These are phyloP conservation scores for Casuarina glauca DNA, from an alignment of 306 rosid genomes.

Conservation along the genomic window DNA sequence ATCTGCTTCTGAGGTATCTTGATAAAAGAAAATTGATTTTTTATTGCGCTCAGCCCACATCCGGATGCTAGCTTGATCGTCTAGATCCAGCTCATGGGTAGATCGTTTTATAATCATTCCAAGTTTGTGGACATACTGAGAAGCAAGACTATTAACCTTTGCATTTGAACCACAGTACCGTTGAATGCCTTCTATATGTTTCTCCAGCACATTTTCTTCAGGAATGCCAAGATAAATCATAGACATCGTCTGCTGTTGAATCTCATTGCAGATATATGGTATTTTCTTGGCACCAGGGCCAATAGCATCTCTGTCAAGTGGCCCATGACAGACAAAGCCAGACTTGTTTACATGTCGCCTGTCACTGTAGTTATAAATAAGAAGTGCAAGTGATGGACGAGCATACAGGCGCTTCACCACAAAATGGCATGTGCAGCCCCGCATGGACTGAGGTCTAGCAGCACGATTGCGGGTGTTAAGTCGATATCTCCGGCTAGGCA, in stretches of 20 bases:
- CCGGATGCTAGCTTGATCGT: conserved; percentile 93
- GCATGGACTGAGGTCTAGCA: conserved; percentile 98
- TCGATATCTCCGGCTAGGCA: conserved; percentile 91
- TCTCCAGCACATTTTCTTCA: conserved; percentile 89
- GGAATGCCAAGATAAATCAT: conserved; percentile 98
- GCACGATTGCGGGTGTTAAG: conserved; percentile 96
- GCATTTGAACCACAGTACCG: conserved; percentile 84
- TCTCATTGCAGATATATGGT: conserved; percentile 87
- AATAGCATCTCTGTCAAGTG: conserved; percentile 92
- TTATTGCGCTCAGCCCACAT: conserved; percentile 92
- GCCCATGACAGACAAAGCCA: conserved; percentile 95
- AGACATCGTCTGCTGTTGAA: conserved; percentile 96
- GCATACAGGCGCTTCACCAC: conserved; percentile 89
- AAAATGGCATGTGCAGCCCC: conserved; percentile 92
- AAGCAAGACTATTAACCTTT: conserved; percentile 76
- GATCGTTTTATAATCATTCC: conserved; percentile 95
- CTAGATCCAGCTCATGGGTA: conserved; percentile 88
- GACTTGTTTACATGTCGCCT: conserved; percentile 85
- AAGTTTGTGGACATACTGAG: conserved; percentile 88
- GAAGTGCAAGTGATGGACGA: conserved; percentile 78
- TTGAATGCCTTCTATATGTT: conserved; percentile 88
- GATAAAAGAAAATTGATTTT: conserved; percentile 75
- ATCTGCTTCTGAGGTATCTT: conserved; percentile 79
- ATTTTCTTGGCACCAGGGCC: conserved; percentile 87
- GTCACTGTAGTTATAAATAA: conserved; percentile 72